phyloP scores from a whole-genome alignment of 2,329 filamentous ascomycete genomes.

The Calycina marina region DNA sequence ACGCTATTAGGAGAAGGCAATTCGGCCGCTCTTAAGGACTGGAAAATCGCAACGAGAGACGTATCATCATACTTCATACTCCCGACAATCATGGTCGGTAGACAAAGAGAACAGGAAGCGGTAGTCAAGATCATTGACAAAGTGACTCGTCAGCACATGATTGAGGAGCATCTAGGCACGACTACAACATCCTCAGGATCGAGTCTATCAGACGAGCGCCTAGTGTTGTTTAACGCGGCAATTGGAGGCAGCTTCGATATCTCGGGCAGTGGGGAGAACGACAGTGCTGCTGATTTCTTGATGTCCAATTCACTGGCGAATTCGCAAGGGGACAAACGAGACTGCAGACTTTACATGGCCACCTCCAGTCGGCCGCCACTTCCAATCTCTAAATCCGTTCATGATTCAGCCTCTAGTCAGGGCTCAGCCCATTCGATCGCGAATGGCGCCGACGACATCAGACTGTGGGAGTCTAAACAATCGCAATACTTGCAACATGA shows the following conservation, averaged over 20 bases:
- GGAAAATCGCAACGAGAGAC: conserved; percentile 68
- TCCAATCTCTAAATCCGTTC: conserved; percentile 7
- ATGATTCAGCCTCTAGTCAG: conserved; percentile 12
- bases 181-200: conserved; percentile 39
- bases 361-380: conserved; percentile 9
- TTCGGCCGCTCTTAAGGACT: conserved; percentile 52
- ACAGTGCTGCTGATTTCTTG: too few species aligned
- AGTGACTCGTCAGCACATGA: conserved; percentile 50
- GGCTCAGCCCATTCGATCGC: too few species aligned
- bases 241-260: conserved; percentile 34
- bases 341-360: conserved; percentile 7
- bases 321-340: conserved; percentile 6
- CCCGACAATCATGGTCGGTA: conserved; percentile 58
- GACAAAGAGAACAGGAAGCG: conserved; percentile 53
- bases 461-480: too few species aligned
- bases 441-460: too few species aligned
- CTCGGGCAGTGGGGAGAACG: conserved; percentile 41
- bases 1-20: conserved; percentile 65
- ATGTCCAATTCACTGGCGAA: conserved; percentile 12
- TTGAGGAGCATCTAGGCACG: conserved; percentile 27
- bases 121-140: conserved; percentile 65
- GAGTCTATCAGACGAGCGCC: conserved; percentile 29
- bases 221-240: conserved; percentile 23
- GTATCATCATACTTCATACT: conserved; percentile 46
- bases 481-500: too few species aligned